Base-by-base conservation (phyloP, 2,329 filamentous ascomycete genomes). In the Phialophora chinensis region DNA sequence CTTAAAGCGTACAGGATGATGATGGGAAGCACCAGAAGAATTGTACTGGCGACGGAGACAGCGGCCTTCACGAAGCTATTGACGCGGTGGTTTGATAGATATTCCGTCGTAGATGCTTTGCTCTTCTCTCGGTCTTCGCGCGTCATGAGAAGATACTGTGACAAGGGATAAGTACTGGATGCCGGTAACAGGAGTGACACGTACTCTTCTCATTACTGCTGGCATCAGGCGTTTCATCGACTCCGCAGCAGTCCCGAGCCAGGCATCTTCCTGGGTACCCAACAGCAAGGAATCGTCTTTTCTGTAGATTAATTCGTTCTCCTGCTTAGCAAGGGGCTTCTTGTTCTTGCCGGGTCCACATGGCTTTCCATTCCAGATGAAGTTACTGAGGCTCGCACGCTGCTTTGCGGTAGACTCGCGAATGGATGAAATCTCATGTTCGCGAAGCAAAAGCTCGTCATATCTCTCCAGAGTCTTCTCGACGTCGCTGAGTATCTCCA, bases 371-470 rank as follows among this genome's bases (percentile, higher is more conserved):
- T 53, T 53, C n/a, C 20, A 53, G 27, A 53, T 53, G 10, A 53
- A 53, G 27, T 53, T 53, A 2, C 23, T 23, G 3, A 53, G 20
- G 49, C 49, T 53, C 10, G 23, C 27, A 5, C 49, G 49, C 27
- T 53, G 49, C 49, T 53, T 53, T 25, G 20, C 20, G 49, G 49
- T 53, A n/a, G 49, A 53, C 20, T 53, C 49, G 20, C 49, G 49
- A 25, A 53, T 53, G 27, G 49, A 53, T 10, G 49, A 53, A n/a
- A 53, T 53, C 27, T 53, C 49, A 53, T 53, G 49, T 53, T 53
- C 49, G 20, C 49, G 49, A 53, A 53, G 49, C 23, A 53, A 29
- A 53, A 53, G 49, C 27, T 53, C 49, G 20, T 53, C 49, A n/a
- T 53, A 53, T 6, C 27, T 53, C 23, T 53, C 49, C 49, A 53